Conservation (phyloP, 2,329 filamentous ascomycete species). For the Nigrospora sphaerica region DNA sequence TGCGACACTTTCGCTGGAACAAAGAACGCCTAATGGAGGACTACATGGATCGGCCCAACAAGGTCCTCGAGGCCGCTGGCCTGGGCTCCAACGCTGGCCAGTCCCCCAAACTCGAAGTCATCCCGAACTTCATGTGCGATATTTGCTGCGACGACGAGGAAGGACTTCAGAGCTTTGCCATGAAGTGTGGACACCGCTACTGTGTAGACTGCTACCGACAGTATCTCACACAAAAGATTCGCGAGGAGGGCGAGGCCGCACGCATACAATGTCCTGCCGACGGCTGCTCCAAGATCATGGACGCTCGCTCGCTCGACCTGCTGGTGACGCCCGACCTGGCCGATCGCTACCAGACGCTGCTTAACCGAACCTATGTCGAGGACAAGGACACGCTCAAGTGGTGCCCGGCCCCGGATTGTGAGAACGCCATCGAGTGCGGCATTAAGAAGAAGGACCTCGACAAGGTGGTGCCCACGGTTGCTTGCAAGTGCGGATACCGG, state of each 20-base stretch:
- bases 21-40: constrained; percentile 90
- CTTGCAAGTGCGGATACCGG: constrained; percentile 73
- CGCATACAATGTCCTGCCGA: constrained; percentile 90
- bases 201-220: constrained; percentile 89
- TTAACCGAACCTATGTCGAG: constrained; percentile 93
- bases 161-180: constrained; percentile 75
- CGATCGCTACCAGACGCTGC: constrained; percentile 70
- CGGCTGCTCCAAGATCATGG: constrained; percentile 82
- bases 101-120: constrained; percentile 60
- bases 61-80: constrained; percentile 78
- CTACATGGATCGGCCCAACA: constrained; percentile 84
- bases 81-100: constrained; percentile 58
- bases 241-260: constrained; percentile 89
- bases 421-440: constrained; percentile 82
- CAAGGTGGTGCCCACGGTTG: constrained; percentile 81
- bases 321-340: constrained; percentile 54
- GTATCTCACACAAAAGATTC: constrained; percentile 88
- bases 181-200: constrained; percentile 92
- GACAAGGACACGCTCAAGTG: constrained; percentile 94
- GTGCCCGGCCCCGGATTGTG: constrained; percentile 97
- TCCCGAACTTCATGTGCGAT: constrained; percentile 79
- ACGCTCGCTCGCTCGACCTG: constrained; percentile 78
- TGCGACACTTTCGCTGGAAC: constrained; percentile 91
- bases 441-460: constrained; percentile 84
- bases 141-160: constrained; percentile 91